Conservation (phyloP, 331 rosid species). For the Quercus phellos region DNA sequence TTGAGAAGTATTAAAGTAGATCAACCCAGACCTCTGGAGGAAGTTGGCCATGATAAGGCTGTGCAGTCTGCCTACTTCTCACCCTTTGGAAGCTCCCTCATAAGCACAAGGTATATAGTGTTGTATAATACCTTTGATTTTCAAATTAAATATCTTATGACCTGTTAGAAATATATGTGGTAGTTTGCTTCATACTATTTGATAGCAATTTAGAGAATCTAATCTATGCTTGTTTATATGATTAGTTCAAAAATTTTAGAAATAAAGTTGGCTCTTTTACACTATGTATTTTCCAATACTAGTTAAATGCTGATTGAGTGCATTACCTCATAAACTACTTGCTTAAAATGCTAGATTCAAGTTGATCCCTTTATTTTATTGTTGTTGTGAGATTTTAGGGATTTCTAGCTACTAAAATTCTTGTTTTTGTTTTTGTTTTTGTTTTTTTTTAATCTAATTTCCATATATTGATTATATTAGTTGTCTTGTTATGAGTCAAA, state of each 20-base stretch:
- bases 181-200: not conserved
- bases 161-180: not conserved
- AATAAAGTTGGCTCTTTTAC: not conserved
- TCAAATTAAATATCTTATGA: not conserved
- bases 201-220: not conserved
- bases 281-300: not conserved
- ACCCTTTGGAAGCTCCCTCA: slow-evolving; percentile 69
- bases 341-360: not conserved
- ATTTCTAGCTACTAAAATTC: not conserved
- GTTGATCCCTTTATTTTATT: not conserved
- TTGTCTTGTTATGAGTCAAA: not conserved
- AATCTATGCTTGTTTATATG: not conserved
- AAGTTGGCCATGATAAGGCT: slow-evolving; percentile 50
- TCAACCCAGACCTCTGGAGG: slow-evolving; percentile 45
- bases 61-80: slow-evolving; percentile 88
- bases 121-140: not conserved
- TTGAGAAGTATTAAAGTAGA: slow-evolving; percentile 45
- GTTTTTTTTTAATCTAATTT: not conserved
- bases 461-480: not conserved
- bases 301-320: not conserved
- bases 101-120: slow-evolving; percentile 66
- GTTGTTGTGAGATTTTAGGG: not conserved
- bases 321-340: not conserved
- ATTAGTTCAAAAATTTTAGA: not conserved
- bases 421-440: too few relatives aligned